These are phyloP conservation scores for Chalciporus chontae DNA, from an alignment of 768 basidiomycete species.

Conservation along the genomic window DNA sequence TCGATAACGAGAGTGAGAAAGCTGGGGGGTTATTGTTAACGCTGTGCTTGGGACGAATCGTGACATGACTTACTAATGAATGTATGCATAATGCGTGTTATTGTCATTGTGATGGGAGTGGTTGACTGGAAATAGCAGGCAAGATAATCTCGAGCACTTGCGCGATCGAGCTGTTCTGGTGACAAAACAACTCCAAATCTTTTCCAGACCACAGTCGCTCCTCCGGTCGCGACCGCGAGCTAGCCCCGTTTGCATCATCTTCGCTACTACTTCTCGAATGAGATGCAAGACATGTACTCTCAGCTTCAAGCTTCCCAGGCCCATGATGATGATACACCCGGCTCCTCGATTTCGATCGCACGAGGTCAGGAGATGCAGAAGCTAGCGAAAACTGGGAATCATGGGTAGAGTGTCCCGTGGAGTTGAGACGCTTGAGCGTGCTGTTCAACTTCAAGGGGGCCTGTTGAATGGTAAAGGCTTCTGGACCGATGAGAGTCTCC, in stretches of 20 bases:
- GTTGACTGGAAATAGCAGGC: conserved; percentile 43
- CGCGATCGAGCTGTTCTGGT: conserved; percentile 86
- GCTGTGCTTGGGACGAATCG: background rate
- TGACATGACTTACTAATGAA: conserved; percentile 21
- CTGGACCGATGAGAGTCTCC: conserved; percentile 65
- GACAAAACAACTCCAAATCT: conserved; percentile 79
- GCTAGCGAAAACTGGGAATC: conserved; percentile 24
- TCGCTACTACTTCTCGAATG: conserved; percentile 30
- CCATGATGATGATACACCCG: conserved; percentile 62
- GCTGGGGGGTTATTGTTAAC: conserved; percentile 14
- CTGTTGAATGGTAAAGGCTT: conserved; percentile 18
- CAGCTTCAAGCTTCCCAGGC: conserved; percentile 61
- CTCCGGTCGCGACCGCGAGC: conserved; percentile 36
- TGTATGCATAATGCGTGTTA: conserved; percentile 3
- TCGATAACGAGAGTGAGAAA: conserved; percentile 21
- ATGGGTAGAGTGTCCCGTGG: conserved; percentile 12
- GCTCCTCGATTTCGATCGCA: conserved; percentile 69
- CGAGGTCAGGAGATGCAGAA: conserved; percentile 37
- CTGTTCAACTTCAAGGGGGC: conserved; percentile 31
- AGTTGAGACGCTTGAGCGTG: conserved; percentile 33
- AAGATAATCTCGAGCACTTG: conserved; percentile 66
- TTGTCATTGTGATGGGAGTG: conserved; percentile 23
- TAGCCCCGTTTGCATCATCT: conserved; percentile 29
- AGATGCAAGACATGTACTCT: conserved; percentile 32
- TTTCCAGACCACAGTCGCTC: conserved; percentile 71